Conservation (phyloP, 169 alveolate species). For the Plasmodium chabaudi region DNA sequence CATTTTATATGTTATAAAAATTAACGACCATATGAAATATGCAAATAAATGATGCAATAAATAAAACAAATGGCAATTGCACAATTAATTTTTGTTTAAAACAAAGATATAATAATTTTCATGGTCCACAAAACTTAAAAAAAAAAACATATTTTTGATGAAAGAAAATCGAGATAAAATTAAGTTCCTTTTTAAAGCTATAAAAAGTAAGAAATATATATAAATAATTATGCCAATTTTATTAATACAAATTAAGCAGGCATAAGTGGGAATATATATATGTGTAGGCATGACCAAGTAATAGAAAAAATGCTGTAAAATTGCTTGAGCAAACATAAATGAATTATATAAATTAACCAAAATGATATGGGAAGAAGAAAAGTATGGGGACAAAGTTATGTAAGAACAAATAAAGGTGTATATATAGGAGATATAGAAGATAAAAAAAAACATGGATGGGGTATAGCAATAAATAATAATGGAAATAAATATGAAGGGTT, state of each 20-base stretch:
- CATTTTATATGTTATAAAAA: too few relatives aligned
- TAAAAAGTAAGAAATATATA: too few relatives aligned
- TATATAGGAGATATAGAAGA: constrained; percentile 55
- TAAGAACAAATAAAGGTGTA: constrained; percentile 43
- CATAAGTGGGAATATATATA: neutral
- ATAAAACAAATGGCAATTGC: too few relatives aligned
- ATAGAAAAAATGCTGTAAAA: neutral
- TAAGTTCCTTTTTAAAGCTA: too few relatives aligned
- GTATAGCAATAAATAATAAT: constrained; percentile 76
- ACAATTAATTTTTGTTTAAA: too few relatives aligned
- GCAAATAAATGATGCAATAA: too few relatives aligned
- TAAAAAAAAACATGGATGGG: constrained; percentile 81
- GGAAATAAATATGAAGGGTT: constrained; percentile 83
- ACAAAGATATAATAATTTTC: too few relatives aligned
- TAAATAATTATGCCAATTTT: too few relatives aligned
- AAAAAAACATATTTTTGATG: too few relatives aligned
- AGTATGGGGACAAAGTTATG: constrained; percentile 39
- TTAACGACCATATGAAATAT: too few relatives aligned
- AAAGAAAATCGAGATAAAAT: too few relatives aligned
- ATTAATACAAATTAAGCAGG: neutral
- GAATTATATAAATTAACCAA: constrained; percentile 27
- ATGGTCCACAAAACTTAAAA: too few relatives aligned
- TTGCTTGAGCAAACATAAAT: neutral
- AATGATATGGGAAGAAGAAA: constrained; percentile 77
- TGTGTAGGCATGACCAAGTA: neutral